Conservation (phyloP, 1,284 basidiomycete genomes). For the Ganoderma sinense region DNA sequence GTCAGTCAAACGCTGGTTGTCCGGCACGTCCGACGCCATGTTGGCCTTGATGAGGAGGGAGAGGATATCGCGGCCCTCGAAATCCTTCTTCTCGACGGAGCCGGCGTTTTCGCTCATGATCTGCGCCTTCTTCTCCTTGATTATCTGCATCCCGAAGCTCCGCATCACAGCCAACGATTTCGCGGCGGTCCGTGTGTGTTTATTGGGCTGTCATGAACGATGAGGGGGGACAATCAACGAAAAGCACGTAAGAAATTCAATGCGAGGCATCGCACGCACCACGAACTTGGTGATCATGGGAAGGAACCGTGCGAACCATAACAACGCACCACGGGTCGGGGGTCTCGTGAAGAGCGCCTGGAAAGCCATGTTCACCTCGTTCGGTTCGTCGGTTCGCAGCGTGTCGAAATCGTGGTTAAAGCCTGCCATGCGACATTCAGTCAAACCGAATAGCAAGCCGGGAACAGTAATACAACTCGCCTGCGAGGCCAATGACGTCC, state of each 20-base stretch:
- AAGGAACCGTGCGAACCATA: constrained; percentile 7
- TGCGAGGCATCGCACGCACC: neutral
- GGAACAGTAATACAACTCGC: constrained; percentile 26
- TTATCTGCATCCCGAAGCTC: constrained; percentile 43
- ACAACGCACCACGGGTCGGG: neutral
- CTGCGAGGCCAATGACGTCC: constrained; percentile 60
- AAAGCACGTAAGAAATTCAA: neutral
- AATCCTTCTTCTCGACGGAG: constrained; percentile 32
- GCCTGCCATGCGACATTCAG: constrained; percentile 30
- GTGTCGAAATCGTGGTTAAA: constrained; percentile 64
- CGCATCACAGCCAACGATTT: constrained; percentile 40
- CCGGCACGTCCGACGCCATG: constrained; percentile 51
- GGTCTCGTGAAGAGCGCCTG: constrained; percentile 28
- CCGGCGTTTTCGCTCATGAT: constrained; percentile 27
- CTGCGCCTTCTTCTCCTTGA: constrained; percentile 31
- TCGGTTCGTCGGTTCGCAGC: constrained; percentile 38
- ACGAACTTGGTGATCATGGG: constrained; percentile 13
- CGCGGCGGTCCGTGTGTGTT: constrained; percentile 28
- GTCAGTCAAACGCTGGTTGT: constrained; percentile 55
- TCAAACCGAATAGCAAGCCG: too few species aligned
- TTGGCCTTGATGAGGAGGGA: constrained; percentile 54
- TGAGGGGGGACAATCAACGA: neutral
- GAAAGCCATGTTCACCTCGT: constrained; percentile 52
- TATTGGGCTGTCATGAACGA: constrained; percentile 38
- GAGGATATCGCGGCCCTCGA: constrained; percentile 40